Base-by-base conservation (phyloP, 2,329 filamentous ascomycete species). In the Pseudocercospora musae region DNA sequence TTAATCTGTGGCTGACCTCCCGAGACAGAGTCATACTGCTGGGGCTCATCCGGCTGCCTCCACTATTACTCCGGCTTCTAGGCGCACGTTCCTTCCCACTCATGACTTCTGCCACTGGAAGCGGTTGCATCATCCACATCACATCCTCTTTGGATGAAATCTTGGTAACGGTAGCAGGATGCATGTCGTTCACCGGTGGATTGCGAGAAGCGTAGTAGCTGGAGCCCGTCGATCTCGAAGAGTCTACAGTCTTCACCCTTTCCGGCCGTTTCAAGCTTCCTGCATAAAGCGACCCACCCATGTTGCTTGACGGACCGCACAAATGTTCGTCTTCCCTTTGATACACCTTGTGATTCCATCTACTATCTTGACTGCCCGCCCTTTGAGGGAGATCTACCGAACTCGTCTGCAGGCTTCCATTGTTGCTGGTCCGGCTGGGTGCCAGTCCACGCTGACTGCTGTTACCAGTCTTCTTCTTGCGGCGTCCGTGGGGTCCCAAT, bases 111-210 rank as follows among this genome's bases (percentile, higher is more conserved):
- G 93, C 92, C 33, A 89, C 86, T n/a, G 93, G 93, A 1, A 92
- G 92, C 1, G 93, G 93, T 72, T 96, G 91, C 57, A 96, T 80
- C 92, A 97, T 96, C 93, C 93, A 97, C 72, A 84, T 84, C 59
- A 90, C 89, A 63, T 90, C 91, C 59, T 87, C 86, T 18, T 65
- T 61, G 10, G 68, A 67, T 20, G 64, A 55, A 31, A 74, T 68
- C 11, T 68, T 72, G 8, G 71, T 73, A 29, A 75, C 72, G 2
- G 70, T 72, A 81, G 86, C 73, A 85, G 87, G 40, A 82, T 83
- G 13, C 88, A 89, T 60, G 85, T 89, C 77, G 87, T 91, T 75
- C 86, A 91, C 7, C 89, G 91, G 70, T 88, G 77, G 70, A 72
- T 79, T 66, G 66, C 74, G 33, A 71, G 73, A 61, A 9, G 57